These are phyloP conservation scores for Hirsutella thompsonii DNA, from an alignment of 2,329 filamentous ascomycete genomes.

Conservation along the genomic window DNA sequence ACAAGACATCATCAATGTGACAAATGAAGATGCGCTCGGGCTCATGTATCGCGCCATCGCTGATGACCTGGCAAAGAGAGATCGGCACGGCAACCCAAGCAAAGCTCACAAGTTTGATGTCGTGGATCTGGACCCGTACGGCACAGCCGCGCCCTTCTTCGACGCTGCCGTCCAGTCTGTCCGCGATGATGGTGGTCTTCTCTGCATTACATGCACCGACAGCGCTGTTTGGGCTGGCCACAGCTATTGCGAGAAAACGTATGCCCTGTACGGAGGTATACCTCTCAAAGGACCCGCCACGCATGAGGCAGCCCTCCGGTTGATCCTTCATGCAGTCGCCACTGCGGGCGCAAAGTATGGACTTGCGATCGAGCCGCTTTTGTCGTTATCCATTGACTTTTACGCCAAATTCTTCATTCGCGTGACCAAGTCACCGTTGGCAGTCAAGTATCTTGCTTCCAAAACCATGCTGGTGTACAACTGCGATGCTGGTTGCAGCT, in stretches of 20 bases:
- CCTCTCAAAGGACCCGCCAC: conserved; percentile 75
- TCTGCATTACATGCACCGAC: conserved; percentile 95
- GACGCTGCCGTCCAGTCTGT: conserved; percentile 82
- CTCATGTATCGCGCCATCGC: conserved; percentile 77
- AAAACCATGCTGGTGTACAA: conserved; percentile 91
- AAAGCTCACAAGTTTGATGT: conserved; percentile 62
- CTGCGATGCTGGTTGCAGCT: conserved; percentile 83
- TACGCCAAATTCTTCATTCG: conserved; percentile 84
- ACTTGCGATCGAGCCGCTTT: conserved; percentile 74
- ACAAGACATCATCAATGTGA: conserved; percentile 55
- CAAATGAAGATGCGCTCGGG: conserved; percentile 69
- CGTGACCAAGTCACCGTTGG: conserved; percentile 63
- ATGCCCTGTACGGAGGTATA: conserved; percentile 81
- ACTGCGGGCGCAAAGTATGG: conserved; percentile 75
- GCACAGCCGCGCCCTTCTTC: conserved; percentile 82
- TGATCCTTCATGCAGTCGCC: conserved; percentile 75
- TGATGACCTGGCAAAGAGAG: conserved; percentile 30
- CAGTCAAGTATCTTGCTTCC: conserved; percentile 80
- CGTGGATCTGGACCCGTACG: conserved; percentile 93
- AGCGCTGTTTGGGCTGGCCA: conserved; percentile 90
- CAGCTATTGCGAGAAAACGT: conserved; percentile 90
- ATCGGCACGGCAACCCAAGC: conserved; percentile 23
- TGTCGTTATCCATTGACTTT: conserved; percentile 92
- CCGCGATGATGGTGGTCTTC: conserved; percentile 69
- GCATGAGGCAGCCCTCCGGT: conserved; percentile 78